Base-by-base conservation (phyloP, 148 eudicot species). In the Rhododendron williamsianum region DNA sequence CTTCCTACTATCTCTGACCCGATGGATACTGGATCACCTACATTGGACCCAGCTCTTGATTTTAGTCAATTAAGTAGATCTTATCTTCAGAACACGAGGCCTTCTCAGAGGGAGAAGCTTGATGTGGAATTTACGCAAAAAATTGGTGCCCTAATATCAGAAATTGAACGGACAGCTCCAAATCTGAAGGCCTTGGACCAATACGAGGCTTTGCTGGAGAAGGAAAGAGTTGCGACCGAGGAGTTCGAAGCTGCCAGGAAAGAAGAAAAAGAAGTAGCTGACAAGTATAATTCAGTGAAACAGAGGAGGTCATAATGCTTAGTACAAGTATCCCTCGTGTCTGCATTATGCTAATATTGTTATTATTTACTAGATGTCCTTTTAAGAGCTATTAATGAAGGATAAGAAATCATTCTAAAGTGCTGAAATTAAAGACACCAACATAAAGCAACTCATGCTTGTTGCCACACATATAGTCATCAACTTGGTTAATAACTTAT, bases 111-210 rank as follows among this genome's bases (percentile, higher is more conserved):
- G 83, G 99, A 93, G 76, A 97, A 95, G 92, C 93, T 89, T 80
- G 99, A 97, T 86, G 92, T 88, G 54, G 99, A 97, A 78, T 95
- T 94, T 54, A 90, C 87, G 54, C 94, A 92, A 82, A 97, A 93
- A 90, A 95, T 94, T 82, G 93, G 91, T 88, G 88, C 91, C 49
- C 85, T 97, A 80, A 85, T 87, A 45, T 87, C 97, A 76, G 98
- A 97, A 86, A 97, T 97, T 88, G 98, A 93, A 76, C 93, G 93
- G 92, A 94, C 98, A 74, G 94, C 98, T 84, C 99, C 99, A 79
- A 97, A 97, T 89, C 88, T 97, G 85, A 97, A 95, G 91, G 99
- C 98, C 85, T 87, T 97, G 83, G 98, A 97, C 84, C 99, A 97
- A 85, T 97, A 95, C 49, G 98, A 94, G 90, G 96, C 92, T 86